phyloP scores from a whole-genome alignment of 2,329 filamentous ascomycete species.

The Penicillium hesseltinei region DNA sequence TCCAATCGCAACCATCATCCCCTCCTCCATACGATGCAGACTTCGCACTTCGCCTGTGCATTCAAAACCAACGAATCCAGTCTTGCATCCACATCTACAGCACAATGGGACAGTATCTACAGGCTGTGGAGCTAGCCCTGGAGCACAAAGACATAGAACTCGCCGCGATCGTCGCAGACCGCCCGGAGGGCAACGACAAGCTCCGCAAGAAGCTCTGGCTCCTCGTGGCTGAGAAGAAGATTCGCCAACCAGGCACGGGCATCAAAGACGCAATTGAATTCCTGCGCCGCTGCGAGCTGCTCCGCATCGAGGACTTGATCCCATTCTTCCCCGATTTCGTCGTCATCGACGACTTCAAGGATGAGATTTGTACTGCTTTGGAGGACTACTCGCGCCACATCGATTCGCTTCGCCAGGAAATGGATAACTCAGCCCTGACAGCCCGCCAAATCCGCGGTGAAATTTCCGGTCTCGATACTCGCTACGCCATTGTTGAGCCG shows the following conservation, averaged over 20 bases:
- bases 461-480: constrained; percentile 77
- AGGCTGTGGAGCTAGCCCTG: constrained; percentile 88
- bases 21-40: constrained; percentile 87
- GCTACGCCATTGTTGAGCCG: constrained; percentile 94
- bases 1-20: constrained; percentile 85
- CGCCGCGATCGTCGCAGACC: constrained; percentile 83
- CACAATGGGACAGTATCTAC: constrained; percentile 89
- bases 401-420: constrained; percentile 81
- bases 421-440: constrained; percentile 90
- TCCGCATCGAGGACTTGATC: constrained; percentile 94
- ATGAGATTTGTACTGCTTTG: constrained; percentile 90
- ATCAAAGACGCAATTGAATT: constrained; percentile 96
- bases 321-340: constrained; percentile 99
- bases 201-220: constrained; percentile 95
- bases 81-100: constrained; percentile 98
- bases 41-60: constrained; percentile 92
- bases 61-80: constrained; percentile 87
- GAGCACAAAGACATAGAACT: constrained; percentile 88
- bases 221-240: constrained; percentile 90
- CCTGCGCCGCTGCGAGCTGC: constrained; percentile 81
- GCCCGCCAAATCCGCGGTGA: constrained; percentile 88
- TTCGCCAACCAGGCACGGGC: constrained; percentile 71
- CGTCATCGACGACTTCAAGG: constrained; percentile 98
- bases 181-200: constrained; percentile 70
- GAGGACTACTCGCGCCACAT: constrained; percentile 94